A percentile compares a stretch with the other conserved stretches of the same genome.
phyloP scores from a whole-genome alignment of 139 green algal species.

The Chlamydomonas sp. region DNA sequence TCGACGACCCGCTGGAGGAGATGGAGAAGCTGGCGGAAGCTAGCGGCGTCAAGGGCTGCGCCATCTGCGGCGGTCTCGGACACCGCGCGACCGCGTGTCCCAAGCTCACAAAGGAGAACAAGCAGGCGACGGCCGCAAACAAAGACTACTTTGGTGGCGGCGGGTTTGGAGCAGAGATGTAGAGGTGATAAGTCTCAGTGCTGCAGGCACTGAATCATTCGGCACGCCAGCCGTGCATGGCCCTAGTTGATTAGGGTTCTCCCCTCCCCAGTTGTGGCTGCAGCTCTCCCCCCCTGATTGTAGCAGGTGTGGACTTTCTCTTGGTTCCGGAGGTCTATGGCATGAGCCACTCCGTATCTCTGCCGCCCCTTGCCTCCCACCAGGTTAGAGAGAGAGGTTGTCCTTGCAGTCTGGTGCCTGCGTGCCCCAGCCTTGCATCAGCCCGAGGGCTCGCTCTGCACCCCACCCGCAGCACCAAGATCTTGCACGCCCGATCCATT shows the following conservation, averaged over 20 bases:
- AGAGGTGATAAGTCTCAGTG: background rate
- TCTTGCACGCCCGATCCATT: no score
- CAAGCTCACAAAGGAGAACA: constrained; percentile 76
- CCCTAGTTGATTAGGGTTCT: background rate
- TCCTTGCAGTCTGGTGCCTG: no score
- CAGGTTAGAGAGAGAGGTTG: no score
- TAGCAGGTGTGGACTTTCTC: no score
- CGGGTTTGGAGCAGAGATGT: constrained; percentile 83
- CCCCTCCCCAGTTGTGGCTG: background rate
- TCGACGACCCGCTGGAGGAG: constrained; percentile 84
- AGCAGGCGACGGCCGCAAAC: constrained; percentile 43
- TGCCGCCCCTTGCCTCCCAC: constrained; percentile 87
- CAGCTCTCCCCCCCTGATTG: no score
- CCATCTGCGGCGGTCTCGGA: constrained; percentile 93
- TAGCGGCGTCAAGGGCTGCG: constrained; percentile 78
- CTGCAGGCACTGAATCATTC: background rate
- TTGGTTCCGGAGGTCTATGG: no score
- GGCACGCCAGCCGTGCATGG: background rate
- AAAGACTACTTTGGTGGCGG: constrained; percentile 74
- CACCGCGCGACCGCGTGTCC: constrained; percentile 94
- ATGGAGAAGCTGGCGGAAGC: constrained; percentile 65
- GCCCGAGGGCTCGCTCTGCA: no score
- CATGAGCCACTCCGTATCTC: constrained; percentile 61
- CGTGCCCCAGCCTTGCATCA: no score
- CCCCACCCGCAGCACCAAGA: no score